A percentile compares a stretch with the other conserved stretches of the same genome.
Conservation (phyloP, 768 basidiomycete species). For the Boletus tomentosulus region DNA sequence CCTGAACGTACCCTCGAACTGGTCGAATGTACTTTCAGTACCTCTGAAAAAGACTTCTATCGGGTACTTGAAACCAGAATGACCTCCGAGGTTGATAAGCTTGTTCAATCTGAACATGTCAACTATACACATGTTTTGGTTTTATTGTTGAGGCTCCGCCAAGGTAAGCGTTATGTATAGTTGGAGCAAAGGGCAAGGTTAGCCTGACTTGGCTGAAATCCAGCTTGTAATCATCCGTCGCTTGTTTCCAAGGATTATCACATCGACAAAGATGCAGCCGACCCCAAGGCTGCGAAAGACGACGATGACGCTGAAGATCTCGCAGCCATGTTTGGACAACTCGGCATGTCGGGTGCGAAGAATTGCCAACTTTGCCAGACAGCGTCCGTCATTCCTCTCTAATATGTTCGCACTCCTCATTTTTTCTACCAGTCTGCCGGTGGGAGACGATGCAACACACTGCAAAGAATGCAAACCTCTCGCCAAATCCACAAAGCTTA, state of each 20-base stretch:
- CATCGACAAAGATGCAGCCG: conserved; percentile 72
- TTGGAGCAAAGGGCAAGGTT: neutral
- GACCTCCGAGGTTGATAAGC: conserved; percentile 61
- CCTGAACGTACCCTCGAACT: conserved; percentile 70
- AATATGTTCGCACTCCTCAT: conserved; percentile 1
- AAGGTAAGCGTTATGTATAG: conserved; percentile 52
- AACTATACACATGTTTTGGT: conserved; percentile 70
- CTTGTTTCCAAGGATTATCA: conserved; percentile 76
- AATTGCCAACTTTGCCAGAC: conserved; percentile 79
- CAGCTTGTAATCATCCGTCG: conserved; percentile 88
- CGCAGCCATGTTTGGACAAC: conserved; percentile 62
- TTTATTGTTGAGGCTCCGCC: conserved; percentile 76
- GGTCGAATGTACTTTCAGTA: conserved; percentile 73
- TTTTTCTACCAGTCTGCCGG: conserved; percentile 12
- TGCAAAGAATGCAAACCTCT: conserved; percentile 60
- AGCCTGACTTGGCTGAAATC: neutral
- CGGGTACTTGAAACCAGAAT: conserved; percentile 63
- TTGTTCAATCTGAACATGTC: conserved; percentile 49
- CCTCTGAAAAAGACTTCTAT: conserved; percentile 79
- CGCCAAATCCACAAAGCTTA: conserved; percentile 41
- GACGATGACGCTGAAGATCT: conserved; percentile 70
- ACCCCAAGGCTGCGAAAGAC: conserved; percentile 52
- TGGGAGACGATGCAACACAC: conserved; percentile 33
- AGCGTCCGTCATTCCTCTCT: conserved; percentile 43
- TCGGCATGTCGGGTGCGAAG: conserved; percentile 53